These are phyloP conservation scores for Porcisia deanei DNA, from an alignment of 208 protist species.

Conservation along the genomic window DNA sequence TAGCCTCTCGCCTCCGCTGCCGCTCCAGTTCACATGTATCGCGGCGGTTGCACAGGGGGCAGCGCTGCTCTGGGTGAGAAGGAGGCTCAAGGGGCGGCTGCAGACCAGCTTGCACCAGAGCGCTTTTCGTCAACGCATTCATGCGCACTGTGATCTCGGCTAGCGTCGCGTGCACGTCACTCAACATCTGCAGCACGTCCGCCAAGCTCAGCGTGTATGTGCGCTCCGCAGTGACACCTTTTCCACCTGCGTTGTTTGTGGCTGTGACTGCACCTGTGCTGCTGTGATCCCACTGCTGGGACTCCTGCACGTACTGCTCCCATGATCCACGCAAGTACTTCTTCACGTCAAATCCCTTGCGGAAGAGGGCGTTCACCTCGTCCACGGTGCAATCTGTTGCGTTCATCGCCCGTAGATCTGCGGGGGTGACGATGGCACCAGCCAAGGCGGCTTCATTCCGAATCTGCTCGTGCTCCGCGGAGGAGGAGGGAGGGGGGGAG, in stretches of 20 bases:
- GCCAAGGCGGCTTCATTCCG: not conserved
- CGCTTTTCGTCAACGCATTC: conserved; percentile 54
- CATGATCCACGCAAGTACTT: conserved; percentile 57
- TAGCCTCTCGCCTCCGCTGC: conserved; percentile 51
- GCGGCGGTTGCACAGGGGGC: conserved; percentile 68
- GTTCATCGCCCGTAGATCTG: conserved; percentile 62
- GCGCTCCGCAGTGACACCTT: not conserved
- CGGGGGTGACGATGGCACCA: conserved; percentile 40
- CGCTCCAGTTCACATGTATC: conserved; percentile 58
- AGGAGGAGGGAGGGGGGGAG: not conserved
- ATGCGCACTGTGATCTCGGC: conserved; percentile 75
- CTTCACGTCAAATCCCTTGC: conserved; percentile 67
- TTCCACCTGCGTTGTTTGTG: not conserved
- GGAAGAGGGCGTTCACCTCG: conserved; percentile 84
- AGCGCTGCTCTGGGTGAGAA: conserved; percentile 62
- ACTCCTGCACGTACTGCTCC: conserved; percentile 24
- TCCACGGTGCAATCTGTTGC: conserved; percentile 73
- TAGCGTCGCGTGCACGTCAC: conserved; percentile 62
- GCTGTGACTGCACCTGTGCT: not conserved
- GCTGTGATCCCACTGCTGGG: conserved; percentile 8
- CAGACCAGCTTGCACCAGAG: conserved; percentile 54
- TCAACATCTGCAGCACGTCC: conserved; percentile 76
- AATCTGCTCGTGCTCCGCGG: not conserved
- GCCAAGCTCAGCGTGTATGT: conserved; percentile 44
- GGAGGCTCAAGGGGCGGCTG: conserved; percentile 71